phyloP scores from a whole-genome alignment of 768 basidiomycete species.

The Termitomyces sp. region DNA sequence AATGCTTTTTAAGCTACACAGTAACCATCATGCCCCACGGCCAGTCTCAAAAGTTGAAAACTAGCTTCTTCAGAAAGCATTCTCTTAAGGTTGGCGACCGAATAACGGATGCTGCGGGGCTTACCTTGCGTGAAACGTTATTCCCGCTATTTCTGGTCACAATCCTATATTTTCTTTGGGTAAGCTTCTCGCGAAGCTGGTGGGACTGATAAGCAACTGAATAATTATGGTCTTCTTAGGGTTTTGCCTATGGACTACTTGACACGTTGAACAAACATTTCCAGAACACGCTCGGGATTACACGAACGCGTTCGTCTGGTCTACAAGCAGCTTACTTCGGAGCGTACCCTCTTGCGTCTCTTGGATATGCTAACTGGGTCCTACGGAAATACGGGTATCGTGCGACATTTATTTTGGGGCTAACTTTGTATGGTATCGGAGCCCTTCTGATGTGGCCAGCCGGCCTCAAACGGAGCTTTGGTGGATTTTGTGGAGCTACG shows the following conservation, averaged over 20 bases:
- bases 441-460: conserved; percentile 34
- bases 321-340: conserved; percentile 33
- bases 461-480: conserved; percentile 27
- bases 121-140: conserved; percentile 27
- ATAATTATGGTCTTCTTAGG: conserved; percentile 14
- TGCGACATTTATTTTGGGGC: conserved; percentile 29
- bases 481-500: conserved; percentile 32
- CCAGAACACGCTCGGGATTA: conserved; percentile 27
- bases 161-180: conserved; percentile 33
- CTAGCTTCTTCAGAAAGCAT: conserved; percentile 20
- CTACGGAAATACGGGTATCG: conserved; percentile 29
- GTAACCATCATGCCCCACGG: conserved; percentile 5
- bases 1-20: neutral
- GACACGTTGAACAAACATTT: conserved; percentile 33
- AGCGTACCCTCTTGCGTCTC: conserved; percentile 29
- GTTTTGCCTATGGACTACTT: conserved; percentile 30
- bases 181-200: conserved; percentile 3
- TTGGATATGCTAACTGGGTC: conserved; percentile 31
- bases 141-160: conserved; percentile 31
- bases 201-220: neutral
- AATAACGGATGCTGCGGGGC: conserved; percentile 25
- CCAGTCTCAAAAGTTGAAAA: conserved; percentile 1
- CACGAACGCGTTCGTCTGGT: conserved; percentile 29
- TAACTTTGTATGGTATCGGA: conserved; percentile 27
- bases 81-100: conserved; percentile 29